Conservation (phyloP, 208 protist species). For the Plasmodiophora brassicae region DNA sequence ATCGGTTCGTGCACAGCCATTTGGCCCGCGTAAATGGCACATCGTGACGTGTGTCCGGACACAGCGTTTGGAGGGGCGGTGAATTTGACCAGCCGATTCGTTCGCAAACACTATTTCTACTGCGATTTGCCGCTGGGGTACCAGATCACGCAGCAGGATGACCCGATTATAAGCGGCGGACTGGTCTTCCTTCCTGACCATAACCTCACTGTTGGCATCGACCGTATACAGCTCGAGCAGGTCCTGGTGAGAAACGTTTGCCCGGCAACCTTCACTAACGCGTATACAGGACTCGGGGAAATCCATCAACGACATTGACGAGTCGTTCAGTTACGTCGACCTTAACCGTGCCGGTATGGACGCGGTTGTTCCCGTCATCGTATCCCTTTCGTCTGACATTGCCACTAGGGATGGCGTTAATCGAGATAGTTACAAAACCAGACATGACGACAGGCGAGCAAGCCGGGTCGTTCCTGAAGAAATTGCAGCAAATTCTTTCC, state of each 20-base stretch:
- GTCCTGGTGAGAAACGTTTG: background rate
- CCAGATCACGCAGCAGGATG: background rate
- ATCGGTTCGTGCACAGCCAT: background rate
- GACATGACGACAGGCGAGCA: background rate
- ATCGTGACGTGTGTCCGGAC: background rate
- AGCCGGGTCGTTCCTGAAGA: background rate
- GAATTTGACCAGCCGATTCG: background rate
- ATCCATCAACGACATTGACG: background rate
- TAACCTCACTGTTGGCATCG: background rate
- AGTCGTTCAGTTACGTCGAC: background rate
- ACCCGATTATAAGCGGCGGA: background rate
- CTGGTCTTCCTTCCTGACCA: background rate
- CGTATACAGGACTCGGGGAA: background rate
- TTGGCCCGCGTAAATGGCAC: background rate
- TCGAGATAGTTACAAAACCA: background rate
- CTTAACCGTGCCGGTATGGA: slow-evolving; percentile 16
- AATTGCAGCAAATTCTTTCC: background rate
- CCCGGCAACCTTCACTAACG: background rate
- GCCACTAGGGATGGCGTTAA: too few species aligned
- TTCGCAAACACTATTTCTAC: slow-evolving; percentile 25
- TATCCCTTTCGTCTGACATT: too few species aligned
- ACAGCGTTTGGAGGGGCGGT: background rate
- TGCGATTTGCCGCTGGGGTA: slow-evolving; percentile 1
- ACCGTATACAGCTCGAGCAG: slow-evolving; percentile 13
- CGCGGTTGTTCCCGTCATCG: too few species aligned